Base-by-base conservation (phyloP, 352 stramenopile species). In the Blastocystis hominis region DNA sequence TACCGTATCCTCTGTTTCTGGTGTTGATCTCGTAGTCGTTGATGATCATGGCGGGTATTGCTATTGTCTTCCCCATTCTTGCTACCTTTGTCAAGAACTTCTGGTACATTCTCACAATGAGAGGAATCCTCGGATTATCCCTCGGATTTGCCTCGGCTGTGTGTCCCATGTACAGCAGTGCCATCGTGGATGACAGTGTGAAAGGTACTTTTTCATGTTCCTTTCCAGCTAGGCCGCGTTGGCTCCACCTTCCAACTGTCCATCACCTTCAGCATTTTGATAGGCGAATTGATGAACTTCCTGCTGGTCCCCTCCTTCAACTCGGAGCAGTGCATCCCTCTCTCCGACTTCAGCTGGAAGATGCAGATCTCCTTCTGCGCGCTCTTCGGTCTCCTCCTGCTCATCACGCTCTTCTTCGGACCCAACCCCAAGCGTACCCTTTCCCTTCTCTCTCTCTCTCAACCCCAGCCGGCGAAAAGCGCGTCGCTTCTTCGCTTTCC, bases 121-220 rank as follows among this genome's bases (percentile, higher is more conserved):
- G 75, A 86, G 75, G 42, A 1, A 10, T 86, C 5, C 75, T 86
- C 9, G 75, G 75, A 30, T n/a, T 86, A 38, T 40, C 42, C 47
- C 56, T 86, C 3, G 75, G 75, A 20, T 86, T 86, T 47, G 44
- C 34, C 20, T 75, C 75, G 36, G 75, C 75, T 9, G 62, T 86
- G n/a, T 86, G 75, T 72, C 75, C 75, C n/a, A 86, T 86, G 46
- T 86, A 86, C 50, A 86, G 56, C 46, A 55, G 30, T 70, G 3
- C 75, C 15, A 86, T 86, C 36, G 75, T 86, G 36, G 56, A 69
- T 55, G 75, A 86, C 38, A 54, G 34, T 20, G 56, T 75, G 4
- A 86, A 86, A 44, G 75, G 75, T 75, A 70, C 6, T 0, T 13
- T 2, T 4, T 20, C 0, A 56, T 1, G 42, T 34, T 10, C 7